Evolutionary conservation across 768 basidiomycete species (phyloP), one percentile per base, ranked within the genome.

Genomic region (Termitomyces sp.): DNA sequence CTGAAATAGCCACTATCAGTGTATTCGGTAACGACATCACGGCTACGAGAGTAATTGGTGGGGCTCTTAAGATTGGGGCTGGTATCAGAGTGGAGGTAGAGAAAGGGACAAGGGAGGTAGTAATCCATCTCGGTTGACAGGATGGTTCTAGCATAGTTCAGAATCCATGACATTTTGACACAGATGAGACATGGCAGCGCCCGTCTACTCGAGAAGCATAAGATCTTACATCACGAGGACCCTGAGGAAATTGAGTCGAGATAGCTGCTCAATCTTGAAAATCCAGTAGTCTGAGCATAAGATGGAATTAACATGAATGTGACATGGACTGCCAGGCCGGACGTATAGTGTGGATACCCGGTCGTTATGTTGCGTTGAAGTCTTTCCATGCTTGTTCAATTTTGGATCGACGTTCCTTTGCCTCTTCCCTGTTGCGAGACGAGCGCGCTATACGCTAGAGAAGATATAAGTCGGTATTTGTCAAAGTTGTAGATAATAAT

Each of bases 321-420:
- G 27, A 54, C 27, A 42, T 54, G 53, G 53, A 30, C 18, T 13
- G 9, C 27, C 34, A 42, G 52, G 2, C 37, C 36, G 18, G 33
- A 48, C 31, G 30, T 53, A 47, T 30, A 30, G 34, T 47, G 24
- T 53, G 51, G 39, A 24, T 47, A 37, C n/a, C 39, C 39, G 39
- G 18, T n/a, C n/a, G 30, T 61, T 56, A 65, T 46, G 45, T 31
- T 37, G 78, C 73, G 63, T 84, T 84, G 56, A 90, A 82, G 46
- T 87, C 85, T 68, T 80, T 79, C 71, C 80, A 76, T 24, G 80
- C 88, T 58, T 82, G 75, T 66, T 89, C 85, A 16, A 78, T 76
- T 71, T 82, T 87, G 49, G 68, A 69, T 52, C 76, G 77, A 55
- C 81, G 78, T 61, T 78, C 78, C 66, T 85, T 89, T 9, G 89